Base-by-base conservation (phyloP, 352 stramenopile species). In the Globisporangium rhizosaccharum region DNA sequence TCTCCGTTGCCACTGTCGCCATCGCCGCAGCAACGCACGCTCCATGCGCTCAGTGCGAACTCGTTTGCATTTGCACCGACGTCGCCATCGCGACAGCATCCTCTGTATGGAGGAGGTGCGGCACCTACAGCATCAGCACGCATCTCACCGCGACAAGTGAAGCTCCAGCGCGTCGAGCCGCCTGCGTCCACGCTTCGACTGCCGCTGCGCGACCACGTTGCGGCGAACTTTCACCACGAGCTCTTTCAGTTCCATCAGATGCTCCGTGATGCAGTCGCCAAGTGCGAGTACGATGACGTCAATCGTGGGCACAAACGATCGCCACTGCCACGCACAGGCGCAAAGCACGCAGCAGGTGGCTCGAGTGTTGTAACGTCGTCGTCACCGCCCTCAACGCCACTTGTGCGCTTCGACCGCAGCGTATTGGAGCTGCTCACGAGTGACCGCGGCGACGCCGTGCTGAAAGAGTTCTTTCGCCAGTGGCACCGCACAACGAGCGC, bases 221-320 rank as follows among this genome's bases (percentile, higher is more conserved):
- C 71, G 42, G 58, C 54, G 26, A 76, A 72, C 47, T 84, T 85
- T 44, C 75, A 68, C 7, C 72, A 88, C 50, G 77, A 89, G 44
- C 69, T 91, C 2, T 82, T 91, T 54, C 72, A 77, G 39, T 85
- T 91, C 55, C 79, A 89, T 51, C 82, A 91, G 61, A 53, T 86
- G 11, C 59, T 91, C 12, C 67, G 70, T 0, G 79, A 91, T 51
- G 64, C 66, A 2, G 66, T 76, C 1, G 56, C 68, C 3, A 42
- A 44, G 4, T 56, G 51, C 51, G 25, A 58, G 48, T 44, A 20
- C 41, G 18, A 47, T 3, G 15, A 47, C 41, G 41, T 10, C 3
- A 47, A 9, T 7, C 26, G 3, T 28, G 56, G 0, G 10, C n/a
- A 18, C 10, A 23, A 46, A 37, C 14, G 18, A 12, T 3, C 50